Conservation (phyloP, 352 stramenopile genomes). For the Aphanomyces astaci region DNA sequence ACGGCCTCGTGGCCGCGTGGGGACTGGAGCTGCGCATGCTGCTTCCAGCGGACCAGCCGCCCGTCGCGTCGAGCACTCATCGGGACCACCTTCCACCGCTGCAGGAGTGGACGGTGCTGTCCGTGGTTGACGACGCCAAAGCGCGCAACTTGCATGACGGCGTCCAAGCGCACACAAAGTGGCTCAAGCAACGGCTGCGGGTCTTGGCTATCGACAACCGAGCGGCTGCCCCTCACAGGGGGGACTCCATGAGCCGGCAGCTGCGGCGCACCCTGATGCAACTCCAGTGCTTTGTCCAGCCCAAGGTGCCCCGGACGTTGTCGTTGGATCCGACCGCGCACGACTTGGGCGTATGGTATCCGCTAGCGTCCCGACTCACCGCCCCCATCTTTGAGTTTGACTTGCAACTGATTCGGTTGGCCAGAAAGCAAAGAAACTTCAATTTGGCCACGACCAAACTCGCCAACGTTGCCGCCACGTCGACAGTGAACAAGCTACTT, state of each 20-base stretch:
- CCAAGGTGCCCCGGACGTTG: not conserved
- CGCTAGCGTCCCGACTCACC: constrained; percentile 2
- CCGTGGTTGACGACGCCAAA: constrained; percentile 17
- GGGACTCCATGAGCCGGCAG: not conserved
- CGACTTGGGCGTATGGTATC: constrained; percentile 13
- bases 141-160: not conserved
- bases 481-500: not conserved
- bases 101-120: constrained; percentile 14
- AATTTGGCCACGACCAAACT: constrained; percentile 32
- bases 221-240: not conserved
- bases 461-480: not conserved
- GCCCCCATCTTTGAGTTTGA: constrained; percentile 19
- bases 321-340: constrained; percentile 11
- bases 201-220: not conserved
- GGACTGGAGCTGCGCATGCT: constrained; percentile 32
- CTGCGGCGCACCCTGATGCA: constrained; percentile 13
- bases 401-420: constrained; percentile 34
- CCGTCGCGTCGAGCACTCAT: too few relatives aligned
- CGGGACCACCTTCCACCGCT: constrained; percentile 9
- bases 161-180: not conserved
- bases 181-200: not conserved
- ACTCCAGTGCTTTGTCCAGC: constrained; percentile 4
- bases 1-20: constrained; percentile 34
- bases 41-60: constrained; percentile 11
- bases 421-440: constrained; percentile 51